Evolutionary conservation across 495 filamentous ascomycete genomes (phyloP), one percentile per base, ranked within the genome.

Genomic region (Symbiotaphrina buchneri): DNA sequence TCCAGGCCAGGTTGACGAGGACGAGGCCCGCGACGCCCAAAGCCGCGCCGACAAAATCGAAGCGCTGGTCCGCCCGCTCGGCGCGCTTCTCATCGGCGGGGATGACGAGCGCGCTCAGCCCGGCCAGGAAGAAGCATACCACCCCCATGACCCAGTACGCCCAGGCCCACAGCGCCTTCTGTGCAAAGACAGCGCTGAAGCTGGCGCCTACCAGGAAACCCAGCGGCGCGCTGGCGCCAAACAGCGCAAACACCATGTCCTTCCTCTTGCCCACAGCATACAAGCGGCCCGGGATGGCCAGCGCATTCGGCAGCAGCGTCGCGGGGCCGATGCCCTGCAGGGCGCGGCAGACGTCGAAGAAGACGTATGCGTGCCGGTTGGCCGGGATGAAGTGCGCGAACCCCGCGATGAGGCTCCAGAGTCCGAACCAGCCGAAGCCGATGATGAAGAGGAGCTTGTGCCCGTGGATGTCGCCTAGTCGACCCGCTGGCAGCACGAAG

Each of bases 91-190:
- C 33, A 26, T 49, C 52, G 3, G 54, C 43, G 4, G 73, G 72
- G 27, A 75, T 53, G 7, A 55, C 45, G 4, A 55, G 39, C 19
- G 50, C 46, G 2, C 51, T 58, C 2, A 58, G 28, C n/a, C 56
- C 34, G 3, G 59, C 47, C 18, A 55, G 42, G 3, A 53, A 32
- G 0, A 51, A 32, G 17, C 55, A 55, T 10, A 59, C 44, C 33
- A 68, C 56, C 3, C 52, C 55, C 32, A 65, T 53, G 3, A 49
- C 46, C 64, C 61, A 77, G 40, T 61, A 76, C 0, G 61, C 52
- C 74, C 74, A 79, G 1, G 62, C 64, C 74, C 72, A 79, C 59
- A 61, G 68, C 2, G 51, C 55, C 10, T 52, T 35, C 20, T 63
- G 47, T 4, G 65, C 53, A 3, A 71, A 63, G 3, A 75, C 28